Conservation (phyloP, 2,329 filamentous ascomycete genomes). For the Penicillium sp. region DNA sequence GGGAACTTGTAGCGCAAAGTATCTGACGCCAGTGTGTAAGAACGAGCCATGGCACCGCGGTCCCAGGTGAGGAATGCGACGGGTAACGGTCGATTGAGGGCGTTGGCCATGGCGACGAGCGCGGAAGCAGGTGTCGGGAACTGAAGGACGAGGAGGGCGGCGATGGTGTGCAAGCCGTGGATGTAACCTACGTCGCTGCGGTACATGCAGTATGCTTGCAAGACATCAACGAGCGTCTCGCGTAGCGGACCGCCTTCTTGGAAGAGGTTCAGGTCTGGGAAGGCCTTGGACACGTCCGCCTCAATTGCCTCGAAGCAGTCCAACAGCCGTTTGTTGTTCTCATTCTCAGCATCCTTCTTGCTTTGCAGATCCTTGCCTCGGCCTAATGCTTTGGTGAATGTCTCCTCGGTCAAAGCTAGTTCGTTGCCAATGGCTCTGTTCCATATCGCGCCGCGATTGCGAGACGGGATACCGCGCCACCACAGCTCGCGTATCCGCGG, state of each 20-base stretch:
- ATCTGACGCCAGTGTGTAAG: slow-evolving; percentile 54
- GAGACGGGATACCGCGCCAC: slow-evolving; percentile 60
- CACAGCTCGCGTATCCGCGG: slow-evolving; percentile 58
- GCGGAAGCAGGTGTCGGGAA: slow-evolving; percentile 51
- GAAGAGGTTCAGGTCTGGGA: slow-evolving; percentile 59
- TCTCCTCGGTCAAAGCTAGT: slow-evolving; percentile 53
- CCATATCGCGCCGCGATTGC: slow-evolving; percentile 57
- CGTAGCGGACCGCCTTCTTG: slow-evolving; percentile 53
- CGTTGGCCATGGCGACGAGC: slow-evolving; percentile 58
- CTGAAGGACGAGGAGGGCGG: slow-evolving; percentile 57
- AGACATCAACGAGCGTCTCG: slow-evolving; percentile 54
- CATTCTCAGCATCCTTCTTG: slow-evolving; percentile 43
- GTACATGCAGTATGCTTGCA: slow-evolving; percentile 62
- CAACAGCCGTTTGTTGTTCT: slow-evolving; percentile 44
- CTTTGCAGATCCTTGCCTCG: slow-evolving; percentile 51
- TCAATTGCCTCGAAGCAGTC: slow-evolving; percentile 55
- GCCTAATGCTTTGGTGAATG: slow-evolving; percentile 55
- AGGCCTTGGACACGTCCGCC: slow-evolving; percentile 52
- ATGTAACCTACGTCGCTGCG: slow-evolving; percentile 60
- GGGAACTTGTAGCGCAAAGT: slow-evolving; percentile 58
- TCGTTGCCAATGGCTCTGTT: slow-evolving; percentile 59
- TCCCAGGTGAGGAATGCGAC: slow-evolving; percentile 60
- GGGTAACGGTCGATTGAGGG: slow-evolving; percentile 58
- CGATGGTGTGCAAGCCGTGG: slow-evolving; percentile 57
- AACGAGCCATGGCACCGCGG: slow-evolving; percentile 52